phyloP scores from a whole-genome alignment of 257 asterid species.

The Solanum arcanum region DNA sequence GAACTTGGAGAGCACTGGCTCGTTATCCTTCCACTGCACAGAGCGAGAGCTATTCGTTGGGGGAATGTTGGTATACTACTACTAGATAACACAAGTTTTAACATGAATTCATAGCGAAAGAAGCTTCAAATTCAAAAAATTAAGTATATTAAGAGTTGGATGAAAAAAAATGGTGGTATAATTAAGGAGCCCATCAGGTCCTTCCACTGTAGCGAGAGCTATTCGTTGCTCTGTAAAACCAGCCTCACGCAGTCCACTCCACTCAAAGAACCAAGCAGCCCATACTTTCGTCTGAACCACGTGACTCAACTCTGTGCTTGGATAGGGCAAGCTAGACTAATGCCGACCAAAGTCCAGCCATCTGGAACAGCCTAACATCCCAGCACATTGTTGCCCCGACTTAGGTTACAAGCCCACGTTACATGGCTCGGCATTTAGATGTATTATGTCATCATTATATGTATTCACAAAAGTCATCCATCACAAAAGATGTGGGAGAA shows the following conservation, averaged over 20 bases:
- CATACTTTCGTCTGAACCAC: neutral
- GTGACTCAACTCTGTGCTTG: neutral
- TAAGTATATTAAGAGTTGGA: too few species aligned
- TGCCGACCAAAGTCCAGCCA: neutral
- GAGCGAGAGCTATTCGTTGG: neutral
- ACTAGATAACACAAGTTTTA: neutral
- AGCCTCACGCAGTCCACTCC: neutral
- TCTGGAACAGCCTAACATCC: neutral
- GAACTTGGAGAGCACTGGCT: neutral
- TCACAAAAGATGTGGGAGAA: neutral
- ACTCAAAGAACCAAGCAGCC: neutral
- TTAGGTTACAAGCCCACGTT: neutral
- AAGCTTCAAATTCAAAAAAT: neutral
- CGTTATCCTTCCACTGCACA: neutral
- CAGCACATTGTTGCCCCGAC: neutral
- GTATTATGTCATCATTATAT: neutral
- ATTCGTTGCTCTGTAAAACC: neutral
- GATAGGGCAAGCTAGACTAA: neutral
- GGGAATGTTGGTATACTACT: too few species aligned
- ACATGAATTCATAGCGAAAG: neutral
- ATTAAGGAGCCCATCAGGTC: too few species aligned
- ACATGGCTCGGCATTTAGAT: neutral
- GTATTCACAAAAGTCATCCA: neutral
- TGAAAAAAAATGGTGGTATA: too few species aligned
- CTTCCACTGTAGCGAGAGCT: neutral